Evolutionary conservation across 2,329 filamentous ascomycete genomes (phyloP), one percentile per base, ranked within the genome.

Genomic region (Beauveria medogensis): DNA sequence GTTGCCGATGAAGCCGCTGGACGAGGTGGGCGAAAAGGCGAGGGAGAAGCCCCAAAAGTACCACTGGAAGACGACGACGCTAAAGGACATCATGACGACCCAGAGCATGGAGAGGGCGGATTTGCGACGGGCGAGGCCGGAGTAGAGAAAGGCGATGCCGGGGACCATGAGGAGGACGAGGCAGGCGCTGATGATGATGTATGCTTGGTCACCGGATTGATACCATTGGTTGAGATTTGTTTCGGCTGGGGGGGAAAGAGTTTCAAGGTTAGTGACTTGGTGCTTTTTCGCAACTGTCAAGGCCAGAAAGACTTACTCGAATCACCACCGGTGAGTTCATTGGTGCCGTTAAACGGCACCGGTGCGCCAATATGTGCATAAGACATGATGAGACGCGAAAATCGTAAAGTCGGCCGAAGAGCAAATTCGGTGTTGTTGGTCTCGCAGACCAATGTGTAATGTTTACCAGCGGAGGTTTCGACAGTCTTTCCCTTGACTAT

Each of bases 41-140:
- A 99, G 81, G 16, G 93, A 96, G 76, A 96, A 99, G 43, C 94
- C 94, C 93, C 94, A 97, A 75, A 99, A 97, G 72, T 97, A 97
- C 94, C 94, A 99, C 78, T 99, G 94, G 80, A 99, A 97, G 61
- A 90, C 89, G 73, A 97, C 82, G 71, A 97, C 87, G 53, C 90
- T 92, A 72, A 89, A 89, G 52, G 92, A 94, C 74, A 89, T 93
- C 90, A 99, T 95, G 77, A 89, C 92, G 16, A 93, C 92, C 91
- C 92, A 97, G 71, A 99, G 94, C 81, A 97, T 89, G 65, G 92
- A 96, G 48, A 99, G 83, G 34, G 94, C 94, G 5, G 94, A 97
- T 80, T 99, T 99, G 81, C 94, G 86, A 67, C 94, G 89, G n/a
- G 94, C 93, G 67, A 97, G 88, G 67, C 94, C 94, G 14, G 93